These are phyloP conservation scores for Didymella pomorum DNA, from an alignment of 2,329 filamentous ascomycete species.

Conservation along the genomic window DNA sequence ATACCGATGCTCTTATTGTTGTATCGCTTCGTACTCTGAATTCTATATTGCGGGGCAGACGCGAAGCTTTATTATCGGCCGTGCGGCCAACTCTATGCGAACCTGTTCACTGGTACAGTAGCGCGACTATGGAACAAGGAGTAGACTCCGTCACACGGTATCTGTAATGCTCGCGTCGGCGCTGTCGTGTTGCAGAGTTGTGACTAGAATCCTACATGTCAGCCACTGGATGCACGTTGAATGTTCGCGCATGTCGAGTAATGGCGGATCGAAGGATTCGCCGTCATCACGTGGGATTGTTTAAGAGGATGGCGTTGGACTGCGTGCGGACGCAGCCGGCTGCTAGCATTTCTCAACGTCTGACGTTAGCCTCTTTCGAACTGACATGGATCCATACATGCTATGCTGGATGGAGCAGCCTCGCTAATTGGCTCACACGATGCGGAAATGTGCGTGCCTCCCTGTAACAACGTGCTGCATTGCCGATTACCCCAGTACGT, in stretches of 20 bases:
- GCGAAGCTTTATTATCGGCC: conserved; percentile 27
- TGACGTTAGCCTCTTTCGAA: conserved; percentile 49
- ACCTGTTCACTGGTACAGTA: conserved; percentile 35
- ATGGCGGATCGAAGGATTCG: conserved; percentile 11
- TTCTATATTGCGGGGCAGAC: conserved; percentile 44
- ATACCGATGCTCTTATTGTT: conserved; percentile 10
- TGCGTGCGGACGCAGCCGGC: conserved; percentile 42
- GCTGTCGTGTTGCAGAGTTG: conserved; percentile 23
- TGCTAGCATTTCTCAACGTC: conserved; percentile 43
- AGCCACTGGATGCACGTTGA: conserved; percentile 10
- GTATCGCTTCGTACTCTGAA: conserved; percentile 23
- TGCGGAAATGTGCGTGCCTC: conserved; percentile 6
- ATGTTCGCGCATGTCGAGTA: conserved; percentile 21
- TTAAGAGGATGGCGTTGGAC: conserved; percentile 17
- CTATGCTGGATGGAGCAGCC: conserved; percentile 12
- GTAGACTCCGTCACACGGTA: conserved; percentile 25
- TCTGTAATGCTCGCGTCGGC: conserved; percentile 11
- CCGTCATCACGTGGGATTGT: conserved; percentile 8
- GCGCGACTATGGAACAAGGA: conserved; percentile 33
- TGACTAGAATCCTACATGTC: conserved; percentile 9
- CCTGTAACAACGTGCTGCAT: conserved; percentile 24
- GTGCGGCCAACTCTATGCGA: conserved; percentile 28
- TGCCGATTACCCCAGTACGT: conserved; percentile 16
- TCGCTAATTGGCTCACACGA: conserved; percentile 19
- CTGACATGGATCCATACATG: conserved; percentile 40